Conservation (phyloP, 257 asterid genomes). For the Solanum piurae region DNA sequence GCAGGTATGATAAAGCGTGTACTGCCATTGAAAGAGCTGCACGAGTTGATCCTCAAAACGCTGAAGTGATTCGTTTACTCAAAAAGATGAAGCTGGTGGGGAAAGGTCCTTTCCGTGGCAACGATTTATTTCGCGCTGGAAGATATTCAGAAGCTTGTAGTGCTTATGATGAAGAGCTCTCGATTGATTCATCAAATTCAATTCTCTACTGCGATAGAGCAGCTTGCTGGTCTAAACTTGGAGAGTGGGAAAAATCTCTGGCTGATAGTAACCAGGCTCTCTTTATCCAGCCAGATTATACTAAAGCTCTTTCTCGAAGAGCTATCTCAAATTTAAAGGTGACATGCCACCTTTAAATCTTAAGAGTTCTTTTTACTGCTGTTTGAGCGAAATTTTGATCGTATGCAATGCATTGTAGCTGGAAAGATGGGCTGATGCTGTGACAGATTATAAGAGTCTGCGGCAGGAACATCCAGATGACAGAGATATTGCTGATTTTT, state of each 20-base stretch:
- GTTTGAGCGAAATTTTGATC: slow-evolving; percentile 31
- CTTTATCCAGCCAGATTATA: slow-evolving; percentile 44
- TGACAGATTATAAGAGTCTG: slow-evolving; percentile 64
- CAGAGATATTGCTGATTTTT: slow-evolving; percentile 61
- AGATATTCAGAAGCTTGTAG: slow-evolving; percentile 64
- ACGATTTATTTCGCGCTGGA: slow-evolving; percentile 50
- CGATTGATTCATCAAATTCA: slow-evolving; percentile 40
- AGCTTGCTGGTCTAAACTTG: slow-evolving; percentile 76
- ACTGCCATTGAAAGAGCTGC: slow-evolving; percentile 42
- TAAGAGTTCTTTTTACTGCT: not conserved
- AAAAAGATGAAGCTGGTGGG: slow-evolving; percentile 39
- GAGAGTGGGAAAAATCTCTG: slow-evolving; percentile 51
- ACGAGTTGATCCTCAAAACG: slow-evolving; percentile 31
- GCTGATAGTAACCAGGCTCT: slow-evolving; percentile 74
- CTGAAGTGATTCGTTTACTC: slow-evolving; percentile 29
- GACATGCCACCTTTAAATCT: not conserved
- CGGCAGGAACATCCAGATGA: slow-evolving; percentile 57
- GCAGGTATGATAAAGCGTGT: slow-evolving; percentile 56
- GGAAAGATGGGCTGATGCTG: slow-evolving; percentile 78
- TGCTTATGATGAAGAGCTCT: slow-evolving; percentile 60
- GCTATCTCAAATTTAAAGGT: slow-evolving; percentile 65
- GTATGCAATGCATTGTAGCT: slow-evolving; percentile 57
- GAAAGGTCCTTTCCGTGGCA: slow-evolving; percentile 40
- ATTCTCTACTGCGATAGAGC: slow-evolving; percentile 71
- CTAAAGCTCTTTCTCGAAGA: slow-evolving; percentile 55